Evolutionary conservation across 2,329 filamentous ascomycete species (phyloP).

Genomic region (Colletotrichum neosansevieriae): DNA sequence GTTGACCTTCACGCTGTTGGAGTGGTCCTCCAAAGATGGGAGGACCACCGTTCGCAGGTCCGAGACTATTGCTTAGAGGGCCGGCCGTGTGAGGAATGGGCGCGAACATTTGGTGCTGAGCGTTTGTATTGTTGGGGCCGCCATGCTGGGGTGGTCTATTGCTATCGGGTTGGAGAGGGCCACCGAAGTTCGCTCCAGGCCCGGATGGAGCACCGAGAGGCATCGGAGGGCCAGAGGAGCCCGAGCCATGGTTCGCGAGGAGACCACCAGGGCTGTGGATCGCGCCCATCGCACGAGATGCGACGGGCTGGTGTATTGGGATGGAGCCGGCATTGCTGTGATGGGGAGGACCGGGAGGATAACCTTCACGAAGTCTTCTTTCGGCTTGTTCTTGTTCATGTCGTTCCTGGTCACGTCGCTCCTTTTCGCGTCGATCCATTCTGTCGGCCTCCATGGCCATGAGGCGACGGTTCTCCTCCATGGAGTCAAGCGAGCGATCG

Average conservation of each 20-base stretch:
- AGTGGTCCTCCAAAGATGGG: constrained; percentile 78
- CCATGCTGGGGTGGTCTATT: constrained; percentile 64
- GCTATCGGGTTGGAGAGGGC: constrained; percentile 65
- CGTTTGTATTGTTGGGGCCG: constrained; percentile 59
- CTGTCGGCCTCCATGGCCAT: constrained; percentile 52
- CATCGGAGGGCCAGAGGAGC: constrained; percentile 67
- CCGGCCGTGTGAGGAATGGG: constrained; percentile 64
- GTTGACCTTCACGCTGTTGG: constrained; percentile 68
- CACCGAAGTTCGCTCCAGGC: constrained; percentile 64
- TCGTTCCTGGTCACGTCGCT: constrained; percentile 50
- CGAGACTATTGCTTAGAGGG: constrained; percentile 65
- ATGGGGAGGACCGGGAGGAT: constrained; percentile 76
- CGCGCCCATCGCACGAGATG: constrained; percentile 80
- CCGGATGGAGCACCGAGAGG: constrained; percentile 65
- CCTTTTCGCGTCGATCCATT: constrained; percentile 62
- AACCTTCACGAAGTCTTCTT: constrained; percentile 71
- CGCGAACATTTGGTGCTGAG: constrained; percentile 69
- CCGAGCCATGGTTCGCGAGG: constrained; percentile 78
- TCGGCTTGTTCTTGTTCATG: constrained; percentile 77
- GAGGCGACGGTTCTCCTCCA: constrained; percentile 39
- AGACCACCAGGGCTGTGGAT: constrained; percentile 95
- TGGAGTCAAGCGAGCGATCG: constrained; percentile 14
- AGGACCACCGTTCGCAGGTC: constrained; percentile 69
- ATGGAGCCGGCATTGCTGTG: constrained; percentile 91
- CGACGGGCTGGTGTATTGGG: constrained; percentile 94